These are phyloP conservation scores for Cucurbita moschata DNA, from an alignment of 306 rosid genomes.

Conservation along the genomic window DNA sequence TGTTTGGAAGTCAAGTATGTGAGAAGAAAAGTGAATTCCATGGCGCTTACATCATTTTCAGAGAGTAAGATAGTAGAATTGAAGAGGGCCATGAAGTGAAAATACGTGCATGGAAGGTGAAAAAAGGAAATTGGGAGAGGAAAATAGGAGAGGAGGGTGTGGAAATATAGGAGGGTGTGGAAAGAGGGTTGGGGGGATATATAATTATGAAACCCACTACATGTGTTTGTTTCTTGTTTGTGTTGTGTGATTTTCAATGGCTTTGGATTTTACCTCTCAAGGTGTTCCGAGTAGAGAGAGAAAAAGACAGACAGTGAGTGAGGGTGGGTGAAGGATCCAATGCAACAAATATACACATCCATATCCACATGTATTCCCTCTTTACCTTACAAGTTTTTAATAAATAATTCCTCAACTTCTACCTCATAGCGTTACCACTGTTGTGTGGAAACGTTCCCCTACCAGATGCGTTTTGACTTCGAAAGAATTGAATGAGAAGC, in stretches of 20 bases:
- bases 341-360: slow-evolving; percentile 22
- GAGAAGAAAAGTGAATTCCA: slow-evolving; percentile 19
- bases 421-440: no score
- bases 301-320: slow-evolving; percentile 9
- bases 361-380: not conserved
- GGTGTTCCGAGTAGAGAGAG: slow-evolving; percentile 12
- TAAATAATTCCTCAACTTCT: no score
- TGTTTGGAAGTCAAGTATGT: not conserved
- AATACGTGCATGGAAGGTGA: not conserved
- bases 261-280: slow-evolving; percentile 29
- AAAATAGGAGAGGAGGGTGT: not conserved
- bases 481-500: no score
- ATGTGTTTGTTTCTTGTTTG: not conserved
- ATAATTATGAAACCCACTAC: not conserved
- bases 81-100: slow-evolving; percentile 20
- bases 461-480: no score
- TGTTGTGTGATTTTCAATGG: slow-evolving; percentile 12
- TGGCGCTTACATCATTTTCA: slow-evolving; percentile 19
- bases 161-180: not conserved
- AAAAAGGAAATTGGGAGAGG: not conserved
- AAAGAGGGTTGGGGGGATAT: not conserved
- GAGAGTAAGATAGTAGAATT: slow-evolving; percentile 24
- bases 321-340: slow-evolving; percentile 69
- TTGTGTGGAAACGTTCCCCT: no score
- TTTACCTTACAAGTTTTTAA: no score